Evolutionary conservation across 2,329 filamentous ascomycete genomes (phyloP), one percentile per base, ranked within the genome.

Genomic region (Leptoxyphium fumago): DNA sequence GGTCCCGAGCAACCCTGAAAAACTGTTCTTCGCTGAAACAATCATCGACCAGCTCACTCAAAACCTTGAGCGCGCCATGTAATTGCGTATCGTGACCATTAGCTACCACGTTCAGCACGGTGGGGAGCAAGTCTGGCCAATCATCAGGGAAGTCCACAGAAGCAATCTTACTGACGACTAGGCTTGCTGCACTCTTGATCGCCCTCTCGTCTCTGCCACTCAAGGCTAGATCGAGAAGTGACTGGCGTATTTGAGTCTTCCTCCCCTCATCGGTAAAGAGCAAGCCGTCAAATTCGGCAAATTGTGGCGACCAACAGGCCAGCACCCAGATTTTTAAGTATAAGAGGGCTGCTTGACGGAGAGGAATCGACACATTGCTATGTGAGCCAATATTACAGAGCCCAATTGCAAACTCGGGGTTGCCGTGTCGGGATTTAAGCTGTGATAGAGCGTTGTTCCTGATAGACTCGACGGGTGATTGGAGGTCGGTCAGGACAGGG

Each of bases 21-120:
- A 98, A 98, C 55, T 95, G 88, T 48, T 87, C 84, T 60, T 96
- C 89, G 58, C 81, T 93, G 62, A 98, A 75, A 52, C 85, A 87
- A 58, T 94, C 89, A 49, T 96, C 88, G 21, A 98, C 84, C 39
- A 98, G 72, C 63, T 96, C 89, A 52, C 77, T 73, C 39, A 98
- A 75, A 18, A 96, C 87, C 60, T 83, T 84, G 48, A 98, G 71
- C 8, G 89, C 84, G 43, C 91, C 91, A 61, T 95, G 87, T 41
- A 95, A 70, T 60, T 94, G 87, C 40, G 72, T 69, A 55, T 94
- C 85, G 50, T 72, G 78, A 48, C 84, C 86, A 43, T 71, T 75
- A 43, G 82, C 77, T 56, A 96, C 84, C 42, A 88, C 73, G 38
- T 76, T 75, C 48, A 98, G 75, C 38, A 96, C 72, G 29, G 78